Conservation (phyloP, 2,329 filamentous ascomycete genomes). For the Exophiala viscosa region DNA sequence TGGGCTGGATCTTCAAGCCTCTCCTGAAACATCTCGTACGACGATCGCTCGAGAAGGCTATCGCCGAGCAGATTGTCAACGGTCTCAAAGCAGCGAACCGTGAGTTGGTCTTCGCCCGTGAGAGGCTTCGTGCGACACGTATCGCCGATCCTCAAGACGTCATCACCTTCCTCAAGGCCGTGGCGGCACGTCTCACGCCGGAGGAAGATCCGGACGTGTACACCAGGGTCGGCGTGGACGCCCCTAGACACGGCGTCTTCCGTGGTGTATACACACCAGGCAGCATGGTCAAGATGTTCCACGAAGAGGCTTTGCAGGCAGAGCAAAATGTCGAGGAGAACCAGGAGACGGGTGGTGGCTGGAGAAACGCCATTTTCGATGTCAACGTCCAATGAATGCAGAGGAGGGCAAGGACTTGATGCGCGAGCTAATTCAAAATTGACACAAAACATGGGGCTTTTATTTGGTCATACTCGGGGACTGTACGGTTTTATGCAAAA, state of each 20-base stretch:
- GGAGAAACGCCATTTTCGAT: conserved; percentile 82
- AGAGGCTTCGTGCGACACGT: conserved; percentile 78
- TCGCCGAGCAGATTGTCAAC: conserved; percentile 67
- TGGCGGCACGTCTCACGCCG: conserved; percentile 70
- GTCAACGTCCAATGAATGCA: conserved; percentile 30
- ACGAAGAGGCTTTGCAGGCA: conserved; percentile 69
- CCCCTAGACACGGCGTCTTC: conserved; percentile 64
- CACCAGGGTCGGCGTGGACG: conserved; percentile 65
- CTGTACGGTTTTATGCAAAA: too few species aligned
- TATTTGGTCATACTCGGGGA: too few species aligned
- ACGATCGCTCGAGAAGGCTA: conserved; percentile 72
- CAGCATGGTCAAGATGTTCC: conserved; percentile 85
- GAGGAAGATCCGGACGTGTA: conserved; percentile 73
- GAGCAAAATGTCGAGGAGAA: conserved; percentile 69
- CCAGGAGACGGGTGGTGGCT: conserved; percentile 62
- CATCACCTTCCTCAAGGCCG: conserved; percentile 75
- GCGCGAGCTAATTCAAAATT: not conserved
- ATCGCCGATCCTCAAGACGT: conserved; percentile 78
- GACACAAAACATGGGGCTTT: too few species aligned
- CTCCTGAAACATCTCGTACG: conserved; percentile 76
- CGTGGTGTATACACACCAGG: conserved; percentile 82
- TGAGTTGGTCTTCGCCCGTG: conserved; percentile 80
- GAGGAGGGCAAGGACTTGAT: not conserved
- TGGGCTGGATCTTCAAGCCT: conserved; percentile 81
- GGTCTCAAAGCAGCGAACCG: conserved; percentile 71